Base-by-base conservation (phyloP, 2,329 filamentous ascomycete genomes). In the Colletotrichum sp. region DNA sequence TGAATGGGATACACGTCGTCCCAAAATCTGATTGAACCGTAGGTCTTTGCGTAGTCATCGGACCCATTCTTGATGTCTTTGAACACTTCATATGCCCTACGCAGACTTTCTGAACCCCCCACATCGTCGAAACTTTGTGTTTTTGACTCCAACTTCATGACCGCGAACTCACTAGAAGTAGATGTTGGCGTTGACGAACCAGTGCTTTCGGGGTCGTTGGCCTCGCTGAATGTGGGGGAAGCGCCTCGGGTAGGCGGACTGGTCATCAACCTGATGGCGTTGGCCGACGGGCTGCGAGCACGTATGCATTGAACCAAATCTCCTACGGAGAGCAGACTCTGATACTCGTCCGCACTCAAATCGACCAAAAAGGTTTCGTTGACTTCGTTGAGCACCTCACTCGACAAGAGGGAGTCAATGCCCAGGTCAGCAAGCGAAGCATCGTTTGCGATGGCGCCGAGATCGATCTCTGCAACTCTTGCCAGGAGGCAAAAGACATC, bases 1-100 rank as follows among this genome's bases (percentile, higher is more conserved):
- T 85, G 82, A 1, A 77, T 16, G 0, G 82, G 82, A 32, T 80
- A 83, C 2, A 81, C 80, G 3, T 80, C 49, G 1, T 36, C 57
- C 68, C 78, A 84, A 74, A 83, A 85, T 10, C 32, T 32, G 10
- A 34, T 78, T 59, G 12, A 18, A 75, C 77, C 32, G 34, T 44
- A 65, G n/a, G 62, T 18, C 21, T 44, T 44, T 5, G 62, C 21
- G 3, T 21, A 44, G 6, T 65, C 15, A 28, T 65, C 62, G 12
- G 34, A 44, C 10, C 1, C 32, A 44, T 15, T 21, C 21, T 65
- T 65, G n/a, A 21, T 36, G 26, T 65, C 26, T 15, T 63, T 32
- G 60, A 63, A 63, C 18, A 32, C 30, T 32, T 63, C 60, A n/a
- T 36, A 63, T 16, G 60, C 12, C 26, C 30, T 32, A 1, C 8